Evolutionary conservation across 2,329 filamentous ascomycete genomes (phyloP).

Genomic region (Gremmenia infestans): DNA sequence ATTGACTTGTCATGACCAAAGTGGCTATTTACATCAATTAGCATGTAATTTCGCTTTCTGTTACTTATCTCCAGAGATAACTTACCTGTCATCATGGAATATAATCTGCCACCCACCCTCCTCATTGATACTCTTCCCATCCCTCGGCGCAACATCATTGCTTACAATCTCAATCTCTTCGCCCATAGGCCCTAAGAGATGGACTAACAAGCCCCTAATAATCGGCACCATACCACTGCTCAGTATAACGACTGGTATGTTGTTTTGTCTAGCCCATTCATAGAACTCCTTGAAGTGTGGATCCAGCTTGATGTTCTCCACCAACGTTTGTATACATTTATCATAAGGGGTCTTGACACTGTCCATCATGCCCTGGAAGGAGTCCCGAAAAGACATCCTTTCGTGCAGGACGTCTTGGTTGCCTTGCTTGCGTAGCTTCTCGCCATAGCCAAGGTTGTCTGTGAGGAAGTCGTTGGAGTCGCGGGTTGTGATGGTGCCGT

Average conservation of each 20-base stretch:
- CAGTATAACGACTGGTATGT: slow-evolving; percentile 87
- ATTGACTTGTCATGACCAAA: slow-evolving; percentile 98
- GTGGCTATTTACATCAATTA: slow-evolving; percentile 30
- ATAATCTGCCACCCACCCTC: slow-evolving; percentile 81
- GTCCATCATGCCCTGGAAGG: slow-evolving; percentile 89
- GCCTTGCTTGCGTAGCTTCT: slow-evolving; percentile 61
- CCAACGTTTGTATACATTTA: slow-evolving; percentile 73
- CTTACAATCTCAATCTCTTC: slow-evolving; percentile 83
- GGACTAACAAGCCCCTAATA: slow-evolving; percentile 76
- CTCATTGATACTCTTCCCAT: slow-evolving; percentile 71
- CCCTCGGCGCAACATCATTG: slow-evolving; percentile 66
- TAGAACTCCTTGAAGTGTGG: slow-evolving; percentile 86
- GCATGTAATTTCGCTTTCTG: neutral
- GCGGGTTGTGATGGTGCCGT: slow-evolving; percentile 82
- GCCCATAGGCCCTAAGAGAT: slow-evolving; percentile 70
- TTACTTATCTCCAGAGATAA: neutral
- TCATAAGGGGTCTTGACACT: slow-evolving; percentile 75
- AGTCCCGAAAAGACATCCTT: slow-evolving; percentile 71
- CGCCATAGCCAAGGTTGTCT: slow-evolving; percentile 85
- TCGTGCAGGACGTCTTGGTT: slow-evolving; percentile 74
- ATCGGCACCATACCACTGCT: slow-evolving; percentile 91
- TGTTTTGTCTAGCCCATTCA: slow-evolving; percentile 71
- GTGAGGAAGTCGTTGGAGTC: slow-evolving; percentile 71
- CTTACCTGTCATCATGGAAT: slow-evolving; percentile 79
- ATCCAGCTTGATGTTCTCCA: slow-evolving; percentile 82